Evolutionary conservation across 2,329 filamentous ascomycete species (phyloP).

Genomic region (Penicillium vulpinum): DNA sequence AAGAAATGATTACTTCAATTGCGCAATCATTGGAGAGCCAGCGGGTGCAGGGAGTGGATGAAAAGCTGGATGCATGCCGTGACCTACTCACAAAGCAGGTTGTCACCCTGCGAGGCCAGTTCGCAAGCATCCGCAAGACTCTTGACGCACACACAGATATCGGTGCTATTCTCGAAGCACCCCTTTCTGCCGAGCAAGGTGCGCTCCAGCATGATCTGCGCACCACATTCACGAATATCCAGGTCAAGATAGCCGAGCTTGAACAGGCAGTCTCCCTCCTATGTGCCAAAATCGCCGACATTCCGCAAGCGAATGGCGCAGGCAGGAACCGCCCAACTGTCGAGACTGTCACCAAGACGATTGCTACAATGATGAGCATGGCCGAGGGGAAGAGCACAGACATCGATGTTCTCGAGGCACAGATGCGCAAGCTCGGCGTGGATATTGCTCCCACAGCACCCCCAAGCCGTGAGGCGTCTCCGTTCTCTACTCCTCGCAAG

Average conservation of each 20-base stretch:
- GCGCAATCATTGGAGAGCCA: conserved; percentile 65
- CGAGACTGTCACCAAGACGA: conserved; percentile 87
- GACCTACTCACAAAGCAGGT: conserved; percentile 68
- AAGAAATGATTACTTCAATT: conserved; percentile 65
- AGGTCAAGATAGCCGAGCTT: conserved; percentile 71
- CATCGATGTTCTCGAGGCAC: conserved; percentile 83
- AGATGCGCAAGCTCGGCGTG: conserved; percentile 72
- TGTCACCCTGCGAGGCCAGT: conserved; percentile 69
- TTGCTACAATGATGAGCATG: conserved; percentile 88
- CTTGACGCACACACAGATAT: conserved; percentile 70
- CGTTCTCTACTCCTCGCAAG: conserved; percentile 41
- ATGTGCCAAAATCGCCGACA: conserved; percentile 71
- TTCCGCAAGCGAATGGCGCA: conserved; percentile 52
- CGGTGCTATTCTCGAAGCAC: conserved; percentile 66
- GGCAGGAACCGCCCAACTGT: conserved; percentile 69
- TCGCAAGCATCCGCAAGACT: conserved; percentile 76
- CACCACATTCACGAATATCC: conserved; percentile 70
- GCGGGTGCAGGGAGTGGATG: conserved; percentile 66
- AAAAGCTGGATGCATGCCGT: conserved; percentile 67
- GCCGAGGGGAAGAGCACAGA: conserved; percentile 88
- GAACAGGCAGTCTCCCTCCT: conserved; percentile 80
- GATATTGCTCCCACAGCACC: conserved; percentile 27
- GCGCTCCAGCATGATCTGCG: conserved; percentile 82
- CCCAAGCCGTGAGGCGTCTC: conserved; percentile 39
- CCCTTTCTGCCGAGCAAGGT: conserved; percentile 80